Percentiles rank a stretch among this genome's conserved stretches.
phyloP scores from a whole-genome alignment of 495 filamentous ascomycete species.

The Rhypophila decipiens region DNA sequence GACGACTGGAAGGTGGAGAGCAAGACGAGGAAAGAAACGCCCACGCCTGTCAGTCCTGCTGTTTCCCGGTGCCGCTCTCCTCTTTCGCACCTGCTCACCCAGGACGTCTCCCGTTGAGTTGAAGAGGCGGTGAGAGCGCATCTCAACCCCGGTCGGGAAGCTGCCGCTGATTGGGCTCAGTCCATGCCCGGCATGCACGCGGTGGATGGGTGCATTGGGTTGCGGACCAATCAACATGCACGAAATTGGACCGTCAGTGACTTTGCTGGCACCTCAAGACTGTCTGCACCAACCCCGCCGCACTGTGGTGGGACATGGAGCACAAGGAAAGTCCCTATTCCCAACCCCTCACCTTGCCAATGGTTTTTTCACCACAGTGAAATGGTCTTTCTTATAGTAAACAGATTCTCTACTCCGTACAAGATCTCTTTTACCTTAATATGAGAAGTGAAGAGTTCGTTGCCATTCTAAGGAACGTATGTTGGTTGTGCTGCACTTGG shows the following conservation, averaged over 20 bases:
- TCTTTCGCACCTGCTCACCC: slow-evolving; percentile 16
- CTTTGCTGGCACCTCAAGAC: slow-evolving; percentile 8
- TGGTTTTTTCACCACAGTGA: too few relatives aligned
- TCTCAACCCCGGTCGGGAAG: slow-evolving; percentile 21
- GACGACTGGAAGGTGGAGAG: not conserved
- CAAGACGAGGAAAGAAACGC: slow-evolving; percentile 3
- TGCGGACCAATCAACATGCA: slow-evolving; percentile 17
- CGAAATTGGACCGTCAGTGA: slow-evolving; percentile 1
- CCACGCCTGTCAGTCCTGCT: not conserved
- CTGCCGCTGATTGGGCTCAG: slow-evolving; percentile 21
- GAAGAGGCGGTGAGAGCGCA: slow-evolving; percentile 37
- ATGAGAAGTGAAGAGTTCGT: too few relatives aligned
- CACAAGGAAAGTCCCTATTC: not conserved
- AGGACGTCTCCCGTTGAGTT: slow-evolving; percentile 16
- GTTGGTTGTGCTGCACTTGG: too few relatives aligned
- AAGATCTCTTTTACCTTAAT: too few relatives aligned
- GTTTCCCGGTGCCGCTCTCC: slow-evolving; percentile 8
- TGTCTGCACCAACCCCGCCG: slow-evolving; percentile 17
- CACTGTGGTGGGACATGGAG: slow-evolving; percentile 25
- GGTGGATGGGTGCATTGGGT: slow-evolving; percentile 20
- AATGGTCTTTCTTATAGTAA: too few relatives aligned
- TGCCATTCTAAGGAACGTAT: too few relatives aligned
- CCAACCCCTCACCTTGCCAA: slow-evolving; percentile 23
- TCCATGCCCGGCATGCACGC: slow-evolving; percentile 12
- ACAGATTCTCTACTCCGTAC: too few relatives aligned